A percentile compares a stretch with the other conserved stretches of the same genome.
Evolutionary conservation across 192 early-diverging fungal species (phyloP).

Genomic region (Backusella tuberculispora): DNA sequence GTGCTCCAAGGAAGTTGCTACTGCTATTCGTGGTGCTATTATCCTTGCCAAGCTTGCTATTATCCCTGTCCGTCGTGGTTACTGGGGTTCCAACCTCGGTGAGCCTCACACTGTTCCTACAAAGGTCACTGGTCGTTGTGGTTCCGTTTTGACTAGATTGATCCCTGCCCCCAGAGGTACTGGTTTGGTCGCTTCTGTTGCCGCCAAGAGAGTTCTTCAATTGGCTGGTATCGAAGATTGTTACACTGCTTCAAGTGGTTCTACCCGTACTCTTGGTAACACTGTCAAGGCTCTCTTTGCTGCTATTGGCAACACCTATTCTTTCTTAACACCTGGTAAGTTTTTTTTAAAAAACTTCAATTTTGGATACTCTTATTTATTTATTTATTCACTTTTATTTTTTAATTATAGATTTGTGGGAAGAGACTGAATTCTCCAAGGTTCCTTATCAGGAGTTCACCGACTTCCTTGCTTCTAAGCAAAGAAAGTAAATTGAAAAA

Average conservation of each 20-base stretch:
- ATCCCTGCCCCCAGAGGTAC: conserved; percentile 99
- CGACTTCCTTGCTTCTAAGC: conserved; percentile 49
- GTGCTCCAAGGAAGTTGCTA: conserved; percentile 99
- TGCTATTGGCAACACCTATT: conserved; percentile 96
- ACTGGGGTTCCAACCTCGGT: conserved; percentile 96
- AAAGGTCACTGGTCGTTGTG: conserved; percentile 97
- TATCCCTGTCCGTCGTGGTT: conserved; percentile 98
- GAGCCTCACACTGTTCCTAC: conserved; percentile 97
- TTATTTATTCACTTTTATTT: background rate
- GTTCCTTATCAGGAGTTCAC: conserved; percentile 24
- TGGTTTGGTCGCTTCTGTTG: conserved; percentile 93
- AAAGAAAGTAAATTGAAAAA: conserved; percentile 29
- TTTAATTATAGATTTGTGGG: conserved; percentile 77
- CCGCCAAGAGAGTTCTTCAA: conserved; percentile 95
- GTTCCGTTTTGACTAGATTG: conserved; percentile 89
- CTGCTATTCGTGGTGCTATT: conserved; percentile 97
- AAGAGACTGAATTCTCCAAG: conserved; percentile 77
- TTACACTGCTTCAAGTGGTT: conserved; percentile 96
- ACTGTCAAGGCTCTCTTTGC: conserved; percentile 98
- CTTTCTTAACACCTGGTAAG: conserved; percentile 83
- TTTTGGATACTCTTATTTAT: background rate
- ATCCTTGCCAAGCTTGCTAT: conserved; percentile 98
- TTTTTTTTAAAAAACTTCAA: background rate
- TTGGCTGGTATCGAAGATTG: conserved; percentile 97
- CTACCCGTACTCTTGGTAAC: conserved; percentile 98